These are phyloP conservation scores for Mycogone perniciosa DNA, from an alignment of 2,329 filamentous ascomycete genomes.

Conservation along the genomic window DNA sequence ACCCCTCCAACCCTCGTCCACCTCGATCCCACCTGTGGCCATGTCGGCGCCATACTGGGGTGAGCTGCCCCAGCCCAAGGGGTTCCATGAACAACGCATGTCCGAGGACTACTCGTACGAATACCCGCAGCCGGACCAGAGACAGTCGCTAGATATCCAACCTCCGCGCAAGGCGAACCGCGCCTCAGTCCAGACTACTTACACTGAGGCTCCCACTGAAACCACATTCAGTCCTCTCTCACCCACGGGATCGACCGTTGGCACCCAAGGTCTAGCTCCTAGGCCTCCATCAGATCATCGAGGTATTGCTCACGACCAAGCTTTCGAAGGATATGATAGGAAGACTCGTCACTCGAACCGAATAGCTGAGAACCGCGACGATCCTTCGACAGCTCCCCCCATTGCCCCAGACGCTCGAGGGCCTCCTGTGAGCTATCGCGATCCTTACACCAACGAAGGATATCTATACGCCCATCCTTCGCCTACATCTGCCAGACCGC, in stretches of 20 bases:
- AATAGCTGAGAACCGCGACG: conserved; percentile 32
- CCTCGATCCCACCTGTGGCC: conserved; percentile 14
- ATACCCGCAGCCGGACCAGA: conserved; percentile 25
- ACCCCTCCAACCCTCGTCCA: background rate
- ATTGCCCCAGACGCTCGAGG: conserved; percentile 55
- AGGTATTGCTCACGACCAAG: conserved; percentile 35
- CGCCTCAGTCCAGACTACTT: conserved; percentile 49
- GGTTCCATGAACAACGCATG: conserved; percentile 32
- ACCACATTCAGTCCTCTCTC: conserved; percentile 54
- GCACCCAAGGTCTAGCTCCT: conserved; percentile 48
- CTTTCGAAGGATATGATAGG: conserved; percentile 23
- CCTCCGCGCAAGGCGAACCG: conserved; percentile 43
- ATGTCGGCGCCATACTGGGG: conserved; percentile 54
- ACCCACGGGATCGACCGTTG: conserved; percentile 46
- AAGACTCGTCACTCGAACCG: conserved; percentile 9
- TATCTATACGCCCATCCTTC: conserved; percentile 20
- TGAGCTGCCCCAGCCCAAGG: conserved; percentile 46
- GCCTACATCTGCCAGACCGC: conserved; percentile 10
- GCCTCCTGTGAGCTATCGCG: conserved; percentile 52
- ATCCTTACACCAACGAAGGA: conserved; percentile 33
- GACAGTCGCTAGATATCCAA: conserved; percentile 30
- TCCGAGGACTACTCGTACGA: conserved; percentile 23
- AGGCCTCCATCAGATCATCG: conserved; percentile 53
- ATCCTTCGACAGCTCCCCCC: conserved; percentile 35
- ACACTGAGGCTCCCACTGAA: conserved; percentile 49